These are phyloP conservation scores for Hypholoma sublateritium DNA, from an alignment of 768 basidiomycete genomes.

Conservation along the genomic window DNA sequence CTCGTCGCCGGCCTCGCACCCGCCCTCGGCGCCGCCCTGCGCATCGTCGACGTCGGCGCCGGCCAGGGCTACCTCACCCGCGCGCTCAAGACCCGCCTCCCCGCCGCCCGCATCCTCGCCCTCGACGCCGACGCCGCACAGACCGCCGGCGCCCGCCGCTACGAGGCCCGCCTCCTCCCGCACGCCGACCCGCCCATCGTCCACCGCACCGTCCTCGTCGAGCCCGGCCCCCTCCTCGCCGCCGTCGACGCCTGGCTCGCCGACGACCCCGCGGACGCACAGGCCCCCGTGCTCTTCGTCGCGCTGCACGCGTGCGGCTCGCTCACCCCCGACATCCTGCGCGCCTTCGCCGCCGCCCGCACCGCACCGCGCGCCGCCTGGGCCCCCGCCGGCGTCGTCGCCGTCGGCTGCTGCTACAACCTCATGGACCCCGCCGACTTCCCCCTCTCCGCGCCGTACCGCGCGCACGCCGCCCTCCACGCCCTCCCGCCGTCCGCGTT, in stretches of 20 bases:
- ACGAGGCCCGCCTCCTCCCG: conserved; percentile 31
- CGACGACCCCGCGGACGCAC: not conserved
- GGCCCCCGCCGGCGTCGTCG: conserved; percentile 52
- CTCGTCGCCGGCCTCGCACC: conserved; percentile 44
- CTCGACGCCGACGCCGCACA: conserved; percentile 63
- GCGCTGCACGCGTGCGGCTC: conserved; percentile 79
- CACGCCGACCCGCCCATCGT: conserved; percentile 37
- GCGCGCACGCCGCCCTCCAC: conserved; percentile 31
- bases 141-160: conserved; percentile 53
- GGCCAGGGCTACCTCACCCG: conserved; percentile 77
- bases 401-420: conserved; percentile 83
- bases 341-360: conserved; percentile 42
- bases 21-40: conserved; percentile 22
- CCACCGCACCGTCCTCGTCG: conserved; percentile 59
- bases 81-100: conserved; percentile 34
- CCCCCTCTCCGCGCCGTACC: conserved; percentile 43
- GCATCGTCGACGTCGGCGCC: conserved; percentile 72
- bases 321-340: conserved; percentile 64
- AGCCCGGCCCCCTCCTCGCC: conserved; percentile 41
- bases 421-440: conserved; percentile 61
- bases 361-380: conserved; percentile 28
- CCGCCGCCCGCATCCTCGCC: conserved; percentile 52
- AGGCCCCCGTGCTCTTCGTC: conserved; percentile 49
- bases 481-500: conserved; percentile 50
- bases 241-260: conserved; percentile 55